These are phyloP conservation scores for Silene uniflora DNA, from an alignment of 148 eudicot species.

Conservation along the genomic window DNA sequence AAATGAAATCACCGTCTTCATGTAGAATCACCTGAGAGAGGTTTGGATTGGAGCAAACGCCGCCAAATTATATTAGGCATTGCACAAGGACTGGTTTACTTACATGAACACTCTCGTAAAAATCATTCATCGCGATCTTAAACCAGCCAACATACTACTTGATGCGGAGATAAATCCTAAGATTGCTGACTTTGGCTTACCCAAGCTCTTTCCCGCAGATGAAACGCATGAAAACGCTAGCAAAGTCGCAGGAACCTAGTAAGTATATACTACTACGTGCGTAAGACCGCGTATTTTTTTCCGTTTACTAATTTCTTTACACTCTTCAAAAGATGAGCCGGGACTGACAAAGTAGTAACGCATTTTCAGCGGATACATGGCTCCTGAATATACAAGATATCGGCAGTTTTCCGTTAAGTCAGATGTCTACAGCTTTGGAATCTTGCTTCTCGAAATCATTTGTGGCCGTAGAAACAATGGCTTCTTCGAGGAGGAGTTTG, in stretches of 20 bases:
- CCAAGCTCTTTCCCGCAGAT: slow-evolving; percentile 21
- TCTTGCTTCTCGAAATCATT: slow-evolving; percentile 45
- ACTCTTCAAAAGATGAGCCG: no score
- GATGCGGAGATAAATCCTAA: slow-evolving; percentile 33
- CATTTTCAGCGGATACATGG: slow-evolving; percentile 49
- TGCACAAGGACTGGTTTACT: slow-evolving; percentile 39
- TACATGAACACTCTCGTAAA: slow-evolving; percentile 34
- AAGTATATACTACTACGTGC: no score
- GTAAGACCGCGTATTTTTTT: no score
- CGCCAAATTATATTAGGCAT: slow-evolving; percentile 40
- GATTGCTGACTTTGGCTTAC: slow-evolving; percentile 38
- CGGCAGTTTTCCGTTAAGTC: slow-evolving; percentile 42
- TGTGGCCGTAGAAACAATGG: slow-evolving; percentile 27
- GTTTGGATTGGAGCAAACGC: slow-evolving; percentile 34
- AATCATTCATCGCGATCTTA: slow-evolving; percentile 40
- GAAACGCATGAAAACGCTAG: slow-evolving; percentile 25
- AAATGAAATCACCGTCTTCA: not conserved
- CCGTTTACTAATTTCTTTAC: no score
- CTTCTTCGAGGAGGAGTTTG: slow-evolving; percentile 13
- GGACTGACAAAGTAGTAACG: no score
- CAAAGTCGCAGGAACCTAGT: slow-evolving; percentile 37
- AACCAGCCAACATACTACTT: slow-evolving; percentile 31
- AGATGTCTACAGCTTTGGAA: slow-evolving; percentile 58
- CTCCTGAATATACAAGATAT: slow-evolving; percentile 46
- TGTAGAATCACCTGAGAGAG: slow-evolving; percentile 20